phyloP scores from a whole-genome alignment of 768 basidiomycete species.

The Suillus occidentalis region DNA sequence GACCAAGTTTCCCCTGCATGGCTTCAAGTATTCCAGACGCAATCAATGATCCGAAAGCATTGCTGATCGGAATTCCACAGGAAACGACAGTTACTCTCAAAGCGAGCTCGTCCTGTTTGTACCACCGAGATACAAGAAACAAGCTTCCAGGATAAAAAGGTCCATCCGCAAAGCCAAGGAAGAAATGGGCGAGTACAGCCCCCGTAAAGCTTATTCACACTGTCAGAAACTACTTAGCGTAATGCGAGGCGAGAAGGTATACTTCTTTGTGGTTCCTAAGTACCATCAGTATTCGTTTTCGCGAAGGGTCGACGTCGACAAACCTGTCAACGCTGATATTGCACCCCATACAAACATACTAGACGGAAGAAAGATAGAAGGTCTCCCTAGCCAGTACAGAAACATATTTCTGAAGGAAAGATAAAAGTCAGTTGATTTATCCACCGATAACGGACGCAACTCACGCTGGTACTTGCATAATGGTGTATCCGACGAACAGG shows the following conservation, averaged over 20 bases:
- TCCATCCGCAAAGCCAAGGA: slow-evolving; percentile 40
- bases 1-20: slow-evolving; percentile 41
- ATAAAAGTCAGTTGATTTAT: not conserved
- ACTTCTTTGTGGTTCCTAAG: slow-evolving; percentile 5
- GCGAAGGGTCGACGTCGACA: not conserved
- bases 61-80: slow-evolving; percentile 38
- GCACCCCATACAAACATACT: slow-evolving; percentile 36
- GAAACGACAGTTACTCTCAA: slow-evolving; percentile 36
- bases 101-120: slow-evolving; percentile 40
- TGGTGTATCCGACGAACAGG: slow-evolving; percentile 26
- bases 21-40: slow-evolving; percentile 42
- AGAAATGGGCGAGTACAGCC: slow-evolving; percentile 39
- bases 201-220: slow-evolving; percentile 9
- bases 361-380: slow-evolving; percentile 26
- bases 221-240: not conserved
- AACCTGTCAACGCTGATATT: slow-evolving; percentile 39
- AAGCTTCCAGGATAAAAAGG: slow-evolving; percentile 30
- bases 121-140: slow-evolving; percentile 39
- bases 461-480: slow-evolving; percentile 25
- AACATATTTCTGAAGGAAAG: slow-evolving; percentile 27
- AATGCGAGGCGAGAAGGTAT: not conserved
- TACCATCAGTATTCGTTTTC: not conserved
- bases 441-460: not conserved
- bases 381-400: slow-evolving; percentile 30
- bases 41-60: slow-evolving; percentile 46